Base-by-base conservation (phyloP, 2,329 filamentous ascomycete genomes). In the Thermoascus crustaceus region DNA sequence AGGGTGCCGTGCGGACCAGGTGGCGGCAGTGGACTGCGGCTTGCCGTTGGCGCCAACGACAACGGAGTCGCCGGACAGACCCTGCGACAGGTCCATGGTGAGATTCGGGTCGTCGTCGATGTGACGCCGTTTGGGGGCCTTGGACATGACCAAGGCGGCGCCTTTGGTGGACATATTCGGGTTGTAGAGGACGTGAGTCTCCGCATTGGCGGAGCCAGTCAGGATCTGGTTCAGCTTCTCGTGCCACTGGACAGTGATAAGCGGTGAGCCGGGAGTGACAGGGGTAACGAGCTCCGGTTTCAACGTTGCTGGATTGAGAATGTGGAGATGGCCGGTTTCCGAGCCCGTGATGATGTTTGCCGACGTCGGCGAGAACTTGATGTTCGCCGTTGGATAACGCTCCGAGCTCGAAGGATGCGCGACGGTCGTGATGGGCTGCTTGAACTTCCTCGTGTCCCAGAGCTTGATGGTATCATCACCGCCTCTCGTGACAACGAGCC, bases 381-480 rank as follows among this genome's bases (percentile, higher is more conserved):
- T 94, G 54, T 87, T 94, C 35, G 79, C 82, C 40, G 85, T 88
- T 1, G 84, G 76, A 56, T 85, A 94, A 51, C 87, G 80, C 39
- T 80, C 78, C 1, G 86, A 89, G 9, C 85, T 94, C 1, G 89
- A 94, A 1, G 75, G 63, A 59, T 94, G 87, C 4, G 80, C 67
- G 10, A 85, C 77, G 1, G 80, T 84, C 31, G 86, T 85, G 9
- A 98, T 73, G 3, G 91, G 86, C 38, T 82, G 72, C 57, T 91
- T 96, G 70, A 98, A 94, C 54, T 95, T 96, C 39, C 91, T 78
- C 3, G 82, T 93, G 57, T 98, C 91, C 91, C 91, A 98, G 2
- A 95, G 72, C 64, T 96, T 96, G 61, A 98, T 89, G 2, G 83
- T 74, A 54, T 93, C 78, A 60, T 98, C 91, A 33, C 88, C 89